Evolutionary conservation across 1,284 basidiomycete species (phyloP), one percentile per base, ranked within the genome.

Genomic region (Cryptococcus amylolentus): DNA sequence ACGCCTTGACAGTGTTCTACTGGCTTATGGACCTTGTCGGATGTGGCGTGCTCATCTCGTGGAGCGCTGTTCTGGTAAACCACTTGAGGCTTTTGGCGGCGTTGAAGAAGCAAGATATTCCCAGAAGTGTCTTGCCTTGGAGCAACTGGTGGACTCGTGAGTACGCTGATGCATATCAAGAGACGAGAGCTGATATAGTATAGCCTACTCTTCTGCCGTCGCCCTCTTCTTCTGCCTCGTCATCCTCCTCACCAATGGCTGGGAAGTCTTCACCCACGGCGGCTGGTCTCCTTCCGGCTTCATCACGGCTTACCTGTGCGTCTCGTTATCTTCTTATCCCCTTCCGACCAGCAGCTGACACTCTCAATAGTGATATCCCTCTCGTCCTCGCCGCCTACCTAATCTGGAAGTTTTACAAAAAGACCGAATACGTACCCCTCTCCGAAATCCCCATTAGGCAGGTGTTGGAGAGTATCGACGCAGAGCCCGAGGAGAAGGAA

Each of bases 21-120:
- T 68, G 68, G 66, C 59, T 69, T 28, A 13, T 63, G 20, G 54
- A 61, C 56, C 57, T 69, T 13, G 63, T 68, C 39, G 62, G 62
- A 18, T 64, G 62, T 28, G 66, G 60, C 13, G 63, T 65, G 9
- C 56, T 67, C 26, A 65, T 68, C 35, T 62, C 60, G 20, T 68
- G 64, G 66, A 50, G 37, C 13, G 59, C 56, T 5, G 49, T 66
- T 31, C 52, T 66, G 20, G 9, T 54, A 39, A 64, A 62, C 54
- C 65, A 66, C 43, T 18, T 66, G 7, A 50, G 65, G 2, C 42
- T 66, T 37, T 43, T 54, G 35, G 31, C 20, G 3, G 61, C 62
- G 1, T 40, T 66, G 48, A 28, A 41, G 13, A 53, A 54, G 37
- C 62, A 64, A 23, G 57, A 57, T 10, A 55, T 66, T 41, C 31